phyloP scores from a whole-genome alignment of 441 rosid genomes.

The Jatropha podagrica region DNA sequence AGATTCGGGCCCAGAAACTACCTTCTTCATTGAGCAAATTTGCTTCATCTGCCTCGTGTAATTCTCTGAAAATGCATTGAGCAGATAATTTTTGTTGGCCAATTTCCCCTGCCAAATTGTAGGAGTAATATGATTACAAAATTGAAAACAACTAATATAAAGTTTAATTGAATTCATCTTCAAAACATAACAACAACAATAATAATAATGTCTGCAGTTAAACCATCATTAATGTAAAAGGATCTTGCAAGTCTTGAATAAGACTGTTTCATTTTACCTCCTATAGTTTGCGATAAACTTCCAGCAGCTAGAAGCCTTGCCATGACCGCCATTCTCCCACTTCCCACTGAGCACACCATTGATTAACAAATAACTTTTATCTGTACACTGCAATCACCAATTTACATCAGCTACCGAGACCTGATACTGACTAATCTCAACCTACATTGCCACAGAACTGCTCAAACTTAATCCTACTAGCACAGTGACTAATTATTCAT shows the following conservation, averaged over 20 bases:
- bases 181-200: not conserved
- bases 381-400: constrained; percentile 25
- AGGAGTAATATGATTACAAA: constrained; percentile 5
- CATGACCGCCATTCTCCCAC: constrained; percentile 65
- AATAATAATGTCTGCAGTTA: not conserved
- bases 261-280: constrained; percentile 27
- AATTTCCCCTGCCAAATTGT: constrained; percentile 40
- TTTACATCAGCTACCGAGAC: not conserved
- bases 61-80: constrained; percentile 42
- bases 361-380: constrained; percentile 7
- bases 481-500: not conserved
- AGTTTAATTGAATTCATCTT: not conserved
- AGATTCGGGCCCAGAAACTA: not conserved
- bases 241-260: not conserved
- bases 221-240: not conserved
- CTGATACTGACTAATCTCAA: not conserved
- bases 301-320: constrained; percentile 52
- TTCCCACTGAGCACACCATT: constrained; percentile 67
- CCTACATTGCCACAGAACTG: constrained; percentile 12
- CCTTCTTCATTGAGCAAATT: constrained; percentile 75
- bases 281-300: constrained; percentile 33
- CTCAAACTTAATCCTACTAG: constrained; percentile 11
- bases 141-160: constrained; percentile 7
- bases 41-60: constrained; percentile 60
- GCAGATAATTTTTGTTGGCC: constrained; percentile 39